Base-by-base conservation (phyloP, 2,329 filamentous ascomycete species). In the Trichoderma polysporum region DNA sequence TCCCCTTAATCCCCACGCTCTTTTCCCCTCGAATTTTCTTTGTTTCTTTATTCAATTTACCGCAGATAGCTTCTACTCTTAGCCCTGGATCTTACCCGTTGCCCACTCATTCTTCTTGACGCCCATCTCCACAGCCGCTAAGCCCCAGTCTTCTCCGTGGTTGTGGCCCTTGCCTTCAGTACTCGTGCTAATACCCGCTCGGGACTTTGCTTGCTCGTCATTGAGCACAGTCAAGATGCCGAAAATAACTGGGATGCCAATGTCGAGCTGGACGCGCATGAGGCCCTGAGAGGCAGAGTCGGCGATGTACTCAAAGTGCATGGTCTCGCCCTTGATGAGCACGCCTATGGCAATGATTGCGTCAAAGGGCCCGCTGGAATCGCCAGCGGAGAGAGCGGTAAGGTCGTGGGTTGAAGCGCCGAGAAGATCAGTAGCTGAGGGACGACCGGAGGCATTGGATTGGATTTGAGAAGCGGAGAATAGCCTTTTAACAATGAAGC, bases 251-350 rank as follows among this genome's bases (percentile, higher is more conserved):
- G 95, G 95, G 59, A 97, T 88, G 52, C 92, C 91, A 10, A 88
- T 89, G 77, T 99, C 94, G 65, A 98, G 84, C 79, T 97, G 93
- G 68, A 98, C 89, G 70, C 92, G 89, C 95, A 99, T 99, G 69
- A 99, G 85, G 7, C 93, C 95, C 69, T 97, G 92, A 67, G 89
- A 93, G 7, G 96, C 93, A 47, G 92, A 88, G 71, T 98, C 95
- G 49, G 94, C 87, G 74, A 99, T 99, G 82, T 99, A 98, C 81
- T 99, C 95, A 76, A 99, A 99, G 81, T 99, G 95, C 93, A 97
- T 97, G 7, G 95, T 98, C 81, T 97, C 92, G 78, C 95, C 95
- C 84, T 99, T 99, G 82, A 99, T 97, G 69, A 99, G 87, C 66
- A 97, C 94, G 66, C 95, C 95, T 72, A 99, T 91, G 62, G 95